These are phyloP conservation scores for Colletotrichum sp. DNA, from an alignment of 2,329 filamentous ascomycete species.

Conservation along the genomic window DNA sequence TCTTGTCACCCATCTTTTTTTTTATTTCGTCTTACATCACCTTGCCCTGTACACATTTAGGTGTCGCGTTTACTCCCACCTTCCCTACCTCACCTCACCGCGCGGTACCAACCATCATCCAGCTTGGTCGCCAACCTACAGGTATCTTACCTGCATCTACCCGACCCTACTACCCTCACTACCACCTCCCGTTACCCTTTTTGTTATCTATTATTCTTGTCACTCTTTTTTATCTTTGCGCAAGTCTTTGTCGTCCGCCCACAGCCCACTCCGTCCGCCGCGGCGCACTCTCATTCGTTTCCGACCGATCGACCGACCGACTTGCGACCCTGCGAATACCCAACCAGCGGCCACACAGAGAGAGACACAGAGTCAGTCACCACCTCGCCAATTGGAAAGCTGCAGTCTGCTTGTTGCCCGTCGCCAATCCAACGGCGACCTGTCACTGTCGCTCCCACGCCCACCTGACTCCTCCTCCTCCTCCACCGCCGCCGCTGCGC, in stretches of 20 bases:
- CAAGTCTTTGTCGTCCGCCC: slow-evolving; percentile 5
- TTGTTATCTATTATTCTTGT: background rate
- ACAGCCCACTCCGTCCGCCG: background rate
- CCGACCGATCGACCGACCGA: slow-evolving; percentile 15
- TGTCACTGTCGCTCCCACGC: background rate
- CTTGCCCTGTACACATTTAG: background rate
- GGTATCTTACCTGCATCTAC: slow-evolving; percentile 18
- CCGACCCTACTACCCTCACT: slow-evolving; percentile 7
- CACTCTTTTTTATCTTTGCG: background rate
- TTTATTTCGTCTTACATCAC: background rate
- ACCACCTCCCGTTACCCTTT: background rate
- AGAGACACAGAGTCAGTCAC: background rate
- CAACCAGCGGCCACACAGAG: background rate
- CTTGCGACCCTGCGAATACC: slow-evolving; percentile 19
- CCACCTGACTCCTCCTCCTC: background rate
- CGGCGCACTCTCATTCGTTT: background rate
- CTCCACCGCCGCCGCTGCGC: background rate
- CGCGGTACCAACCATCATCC: background rate
- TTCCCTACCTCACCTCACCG: background rate
- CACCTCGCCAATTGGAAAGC: background rate
- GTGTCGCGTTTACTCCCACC: background rate
- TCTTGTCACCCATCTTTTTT: background rate
- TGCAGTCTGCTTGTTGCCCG: background rate
- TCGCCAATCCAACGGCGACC: background rate
- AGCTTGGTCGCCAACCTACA: background rate